Conservation (phyloP, 345 rosid genomes). For the Zanthoxylum bungeanum region DNA sequence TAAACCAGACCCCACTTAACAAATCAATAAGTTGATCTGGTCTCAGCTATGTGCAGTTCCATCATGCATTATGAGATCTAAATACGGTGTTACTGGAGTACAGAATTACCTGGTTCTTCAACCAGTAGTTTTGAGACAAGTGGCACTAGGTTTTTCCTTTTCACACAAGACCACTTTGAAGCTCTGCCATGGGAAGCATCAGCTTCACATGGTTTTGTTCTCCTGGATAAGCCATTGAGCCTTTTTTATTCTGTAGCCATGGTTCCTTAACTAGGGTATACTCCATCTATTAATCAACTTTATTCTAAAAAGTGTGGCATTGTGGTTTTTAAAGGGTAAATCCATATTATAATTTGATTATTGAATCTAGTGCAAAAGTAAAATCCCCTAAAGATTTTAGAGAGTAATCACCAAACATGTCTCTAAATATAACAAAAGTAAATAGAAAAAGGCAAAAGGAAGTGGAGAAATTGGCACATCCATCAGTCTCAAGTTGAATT, state of each 20-base stretch:
- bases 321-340: conserved; percentile 9
- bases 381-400: conserved; percentile 25
- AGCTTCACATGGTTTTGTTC: conserved; percentile 35
- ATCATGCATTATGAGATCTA: not conserved
- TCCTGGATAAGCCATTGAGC: conserved; percentile 2
- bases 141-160: not conserved
- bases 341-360: conserved; percentile 8
- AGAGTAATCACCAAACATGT: not conserved
- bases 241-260: not conserved
- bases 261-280: conserved; percentile 20
- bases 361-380: conserved; percentile 28
- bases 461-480: not conserved
- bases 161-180: not conserved
- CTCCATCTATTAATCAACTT: conserved; percentile 10
- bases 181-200: conserved; percentile 13
- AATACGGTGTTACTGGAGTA: not conserved
- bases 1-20: not conserved
- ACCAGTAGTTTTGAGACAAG: not conserved
- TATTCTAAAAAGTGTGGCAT: conserved; percentile 16
- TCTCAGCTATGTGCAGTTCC: not conserved
- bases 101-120: not conserved
- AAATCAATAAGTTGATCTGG: conserved; percentile 1
- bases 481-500: not conserved
- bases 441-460: not conserved
- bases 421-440: not conserved